Evolutionary conservation across 441 rosid species (phyloP).

Genomic region (Adansonia grandidieri): DNA sequence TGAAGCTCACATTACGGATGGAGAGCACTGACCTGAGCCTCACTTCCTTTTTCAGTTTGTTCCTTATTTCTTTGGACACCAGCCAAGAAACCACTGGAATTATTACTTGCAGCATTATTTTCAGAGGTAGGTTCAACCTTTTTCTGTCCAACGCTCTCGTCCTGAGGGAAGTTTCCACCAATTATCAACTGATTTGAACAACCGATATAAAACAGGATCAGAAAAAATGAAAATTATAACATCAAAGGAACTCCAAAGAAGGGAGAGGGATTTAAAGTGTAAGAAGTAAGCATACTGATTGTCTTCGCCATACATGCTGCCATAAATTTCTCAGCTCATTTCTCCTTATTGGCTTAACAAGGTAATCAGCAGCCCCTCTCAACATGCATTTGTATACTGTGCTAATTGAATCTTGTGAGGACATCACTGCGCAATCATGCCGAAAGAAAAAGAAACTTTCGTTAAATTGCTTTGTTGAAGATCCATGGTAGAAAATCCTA

Average conservation of each 20-base stretch:
- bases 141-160: slow-evolving; percentile 72
- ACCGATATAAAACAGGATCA: slow-evolving; percentile 14
- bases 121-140: slow-evolving; percentile 73
- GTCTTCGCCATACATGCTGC: slow-evolving; percentile 99
- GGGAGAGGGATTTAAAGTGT: background rate
- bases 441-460: slow-evolving; percentile 16
- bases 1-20: background rate
- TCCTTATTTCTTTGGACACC: slow-evolving; percentile 45
- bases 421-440: slow-evolving; percentile 82
- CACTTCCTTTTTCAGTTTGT: slow-evolving; percentile 60
- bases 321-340: slow-evolving; percentile 90
- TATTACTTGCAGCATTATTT: slow-evolving; percentile 60
- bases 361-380: slow-evolving; percentile 93
- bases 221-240: background rate
- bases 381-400: slow-evolving; percentile 91
- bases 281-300: slow-evolving; percentile 55
- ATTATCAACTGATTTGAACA: slow-evolving; percentile 44
- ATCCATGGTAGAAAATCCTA: slow-evolving; percentile 8
- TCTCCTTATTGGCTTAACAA: slow-evolving; percentile 90
- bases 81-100: slow-evolving; percentile 48
- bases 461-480: background rate
- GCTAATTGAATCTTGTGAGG: slow-evolving; percentile 73
- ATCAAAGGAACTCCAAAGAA: background rate
- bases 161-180: slow-evolving; percentile 49
- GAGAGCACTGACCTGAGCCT: slow-evolving; percentile 62